Conservation (phyloP, 768 basidiomycete genomes). For the Rhodotorula babjevae region DNA sequence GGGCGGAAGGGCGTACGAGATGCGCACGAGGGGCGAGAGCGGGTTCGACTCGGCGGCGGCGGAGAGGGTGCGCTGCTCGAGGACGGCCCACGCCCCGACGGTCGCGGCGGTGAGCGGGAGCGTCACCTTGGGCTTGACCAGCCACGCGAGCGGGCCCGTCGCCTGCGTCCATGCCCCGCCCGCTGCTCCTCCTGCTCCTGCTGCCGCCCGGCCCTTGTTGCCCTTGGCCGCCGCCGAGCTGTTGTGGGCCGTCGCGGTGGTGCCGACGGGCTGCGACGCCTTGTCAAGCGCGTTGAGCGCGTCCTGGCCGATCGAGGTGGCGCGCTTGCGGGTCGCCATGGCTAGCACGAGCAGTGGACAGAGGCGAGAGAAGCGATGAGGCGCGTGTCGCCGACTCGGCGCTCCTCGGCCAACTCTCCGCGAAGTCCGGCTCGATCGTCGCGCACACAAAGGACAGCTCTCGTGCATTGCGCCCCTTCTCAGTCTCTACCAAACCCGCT, state of each 20-base stretch:
- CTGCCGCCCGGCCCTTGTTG: no score
- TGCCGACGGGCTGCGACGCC: neutral
- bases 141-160: conserved; percentile 29
- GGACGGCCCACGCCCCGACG: conserved; percentile 60
- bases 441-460: neutral
- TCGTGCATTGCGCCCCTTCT: no score
- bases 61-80: conserved; percentile 53
- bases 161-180: conserved; percentile 6
- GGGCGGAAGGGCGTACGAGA: conserved; percentile 61
- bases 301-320: neutral
- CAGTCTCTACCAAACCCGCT: neutral
- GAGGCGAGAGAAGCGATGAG: neutral
- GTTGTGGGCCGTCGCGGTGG: neutral
- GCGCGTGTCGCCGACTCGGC: neutral
- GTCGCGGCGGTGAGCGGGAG: conserved; percentile 64
- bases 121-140: conserved; percentile 47
- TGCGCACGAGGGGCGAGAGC: conserved; percentile 64
- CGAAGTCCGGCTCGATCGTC: no score
- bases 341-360: neutral
- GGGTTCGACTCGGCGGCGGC: conserved; percentile 55
- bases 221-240: neutral
- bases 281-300: neutral
- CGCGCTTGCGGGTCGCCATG: neutral
- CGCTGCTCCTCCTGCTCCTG: no score
- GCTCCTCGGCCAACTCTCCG: neutral